phyloP scores from a whole-genome alignment of 2,329 filamentous ascomycete genomes.

The Aspergillus ochraceoroseus region DNA sequence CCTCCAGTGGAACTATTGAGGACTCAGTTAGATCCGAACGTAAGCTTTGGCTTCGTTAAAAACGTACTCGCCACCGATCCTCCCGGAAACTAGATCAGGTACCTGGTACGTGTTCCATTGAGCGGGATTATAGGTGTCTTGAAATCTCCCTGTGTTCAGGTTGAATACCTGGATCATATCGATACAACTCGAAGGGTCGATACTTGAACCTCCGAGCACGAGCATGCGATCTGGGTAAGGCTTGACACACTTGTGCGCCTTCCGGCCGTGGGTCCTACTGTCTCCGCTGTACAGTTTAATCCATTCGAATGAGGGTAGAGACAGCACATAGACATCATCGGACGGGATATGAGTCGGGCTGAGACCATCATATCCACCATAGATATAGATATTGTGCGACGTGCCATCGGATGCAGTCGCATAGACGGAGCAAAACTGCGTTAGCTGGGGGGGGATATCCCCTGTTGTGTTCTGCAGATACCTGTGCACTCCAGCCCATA shows the following conservation, averaged over 20 bases:
- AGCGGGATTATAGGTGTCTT: slow-evolving; percentile 11
- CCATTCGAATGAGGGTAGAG: slow-evolving; percentile 47
- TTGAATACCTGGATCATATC: slow-evolving; percentile 14
- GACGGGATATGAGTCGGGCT: slow-evolving; percentile 26
- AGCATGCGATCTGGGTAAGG: slow-evolving; percentile 49
- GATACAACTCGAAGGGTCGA: slow-evolving; percentile 7
- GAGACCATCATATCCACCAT: slow-evolving; percentile 44
- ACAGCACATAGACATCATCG: slow-evolving; percentile 47
- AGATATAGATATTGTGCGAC: slow-evolving; percentile 49
- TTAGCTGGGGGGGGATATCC: slow-evolving; percentile 33
- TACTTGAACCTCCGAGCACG: slow-evolving; percentile 33
- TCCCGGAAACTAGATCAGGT: slow-evolving; percentile 7
- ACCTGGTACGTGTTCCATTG: slow-evolving; percentile 14
- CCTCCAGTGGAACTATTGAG: slow-evolving; percentile 9
- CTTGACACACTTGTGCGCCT: slow-evolving; percentile 33
- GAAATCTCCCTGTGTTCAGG: slow-evolving; percentile 14
- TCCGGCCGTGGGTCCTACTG: slow-evolving; percentile 17
- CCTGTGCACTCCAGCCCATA: slow-evolving; percentile 27
- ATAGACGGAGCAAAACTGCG: slow-evolving; percentile 42
- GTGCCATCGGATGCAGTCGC: slow-evolving; percentile 37
- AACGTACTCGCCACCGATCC: slow-evolving; percentile 12
- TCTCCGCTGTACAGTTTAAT: slow-evolving; percentile 33
- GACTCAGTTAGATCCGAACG: too few relatives aligned
- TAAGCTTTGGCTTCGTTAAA: too few relatives aligned
- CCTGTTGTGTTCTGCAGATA: slow-evolving; percentile 42